phyloP scores from a whole-genome alignment of 805 yeast genomes.

The Candida qinlingensis region DNA sequence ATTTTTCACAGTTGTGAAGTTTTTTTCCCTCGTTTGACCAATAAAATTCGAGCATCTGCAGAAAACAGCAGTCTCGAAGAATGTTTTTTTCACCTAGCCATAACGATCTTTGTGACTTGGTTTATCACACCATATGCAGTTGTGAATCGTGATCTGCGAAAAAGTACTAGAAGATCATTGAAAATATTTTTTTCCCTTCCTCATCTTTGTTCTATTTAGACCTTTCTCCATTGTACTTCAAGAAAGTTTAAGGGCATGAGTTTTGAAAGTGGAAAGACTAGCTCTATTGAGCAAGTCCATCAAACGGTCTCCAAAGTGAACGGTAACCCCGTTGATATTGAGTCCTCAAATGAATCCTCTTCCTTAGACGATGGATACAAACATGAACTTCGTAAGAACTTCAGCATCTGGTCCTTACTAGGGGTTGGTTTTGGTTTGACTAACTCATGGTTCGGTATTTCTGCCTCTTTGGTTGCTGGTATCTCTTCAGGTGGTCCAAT shows the following conservation, averaged over 20 bases:
- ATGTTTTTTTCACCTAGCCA: background rate
- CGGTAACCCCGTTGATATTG: background rate
- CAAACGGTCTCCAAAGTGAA: background rate
- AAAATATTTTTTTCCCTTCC: background rate
- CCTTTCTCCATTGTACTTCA: background rate
- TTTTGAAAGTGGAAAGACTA: background rate
- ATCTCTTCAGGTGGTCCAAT: conserved; percentile 52
- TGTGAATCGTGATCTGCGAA: no score
- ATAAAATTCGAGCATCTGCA: background rate
- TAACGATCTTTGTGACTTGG: background rate
- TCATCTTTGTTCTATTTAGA: background rate
- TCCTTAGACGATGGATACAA: conserved; percentile 11
- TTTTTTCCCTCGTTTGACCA: background rate
- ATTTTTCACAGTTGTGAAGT: background rate
- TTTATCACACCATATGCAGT: background rate
- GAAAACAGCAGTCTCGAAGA: background rate
- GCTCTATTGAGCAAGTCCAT: background rate
- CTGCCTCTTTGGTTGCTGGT: conserved; percentile 50
- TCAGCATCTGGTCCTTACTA: conserved; percentile 38
- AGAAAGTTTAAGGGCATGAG: background rate
- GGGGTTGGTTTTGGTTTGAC: conserved; percentile 57
- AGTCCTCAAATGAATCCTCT: background rate
- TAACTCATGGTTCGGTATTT: conserved; percentile 55
- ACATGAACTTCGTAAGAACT: conserved; percentile 24
- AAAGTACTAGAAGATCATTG: background rate